A percentile compares a stretch with the other conserved stretches of the same genome.
Conservation (phyloP, 768 basidiomycete species). For the Lactifluus rugatus region DNA sequence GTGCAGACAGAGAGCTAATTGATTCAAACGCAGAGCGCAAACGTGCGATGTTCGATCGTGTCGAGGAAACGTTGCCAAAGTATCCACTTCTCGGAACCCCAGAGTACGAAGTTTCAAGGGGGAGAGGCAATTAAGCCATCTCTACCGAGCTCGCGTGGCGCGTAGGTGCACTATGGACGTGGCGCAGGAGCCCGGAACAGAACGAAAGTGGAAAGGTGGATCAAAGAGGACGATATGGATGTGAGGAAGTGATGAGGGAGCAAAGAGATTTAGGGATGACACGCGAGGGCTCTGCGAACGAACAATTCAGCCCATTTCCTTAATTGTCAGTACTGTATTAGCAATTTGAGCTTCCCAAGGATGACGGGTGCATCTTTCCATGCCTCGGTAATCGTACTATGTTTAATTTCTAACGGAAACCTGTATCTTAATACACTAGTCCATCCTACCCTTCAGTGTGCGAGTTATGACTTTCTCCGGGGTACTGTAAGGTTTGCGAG, state of each 20-base stretch:
- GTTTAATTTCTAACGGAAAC: background rate
- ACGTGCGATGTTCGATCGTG: constrained; percentile 1
- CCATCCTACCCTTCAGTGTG: constrained; percentile 86
- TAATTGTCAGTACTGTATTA: background rate
- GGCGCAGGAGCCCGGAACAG: no score
- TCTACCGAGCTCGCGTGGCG: background rate
- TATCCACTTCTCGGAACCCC: constrained; percentile 3
- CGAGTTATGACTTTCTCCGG: constrained; percentile 73
- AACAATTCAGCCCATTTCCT: no score
- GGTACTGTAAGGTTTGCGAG: constrained; percentile 36
- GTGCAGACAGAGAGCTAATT: background rate
- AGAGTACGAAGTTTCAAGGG: background rate
- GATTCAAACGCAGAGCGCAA: background rate
- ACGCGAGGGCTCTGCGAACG: no score
- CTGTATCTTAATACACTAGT: constrained; percentile 36
- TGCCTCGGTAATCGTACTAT: background rate
- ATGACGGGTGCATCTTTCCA: background rate
- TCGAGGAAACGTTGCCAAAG: background rate
- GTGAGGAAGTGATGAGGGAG: no score
- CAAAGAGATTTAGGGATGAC: no score
- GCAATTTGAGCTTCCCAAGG: background rate
- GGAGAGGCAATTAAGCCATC: background rate
- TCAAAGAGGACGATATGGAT: no score
- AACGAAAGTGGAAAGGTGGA: no score
- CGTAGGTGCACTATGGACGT: no score